Evolutionary conservation across 306 rosid genomes (phyloP).

Genomic region (Citrullus colocynthis): DNA sequence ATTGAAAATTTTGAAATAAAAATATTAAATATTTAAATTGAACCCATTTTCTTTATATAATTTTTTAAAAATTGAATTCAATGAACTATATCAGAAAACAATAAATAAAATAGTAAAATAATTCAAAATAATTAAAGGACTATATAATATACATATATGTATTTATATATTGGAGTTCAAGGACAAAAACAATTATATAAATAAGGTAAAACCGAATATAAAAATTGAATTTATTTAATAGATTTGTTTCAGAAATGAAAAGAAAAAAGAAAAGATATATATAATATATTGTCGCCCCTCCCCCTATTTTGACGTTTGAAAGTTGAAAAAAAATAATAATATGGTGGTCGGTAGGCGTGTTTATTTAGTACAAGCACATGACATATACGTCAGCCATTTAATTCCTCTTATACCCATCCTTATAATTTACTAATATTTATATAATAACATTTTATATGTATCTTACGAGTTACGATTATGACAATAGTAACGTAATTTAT

Average conservation of each 20-base stretch:
- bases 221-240: not conserved
- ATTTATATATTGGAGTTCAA: not conserved
- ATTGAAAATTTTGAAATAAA: no score
- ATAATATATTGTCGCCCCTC: not conserved
- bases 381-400: slow-evolving; percentile 5
- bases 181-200: not conserved
- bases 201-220: not conserved
- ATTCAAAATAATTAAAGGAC: not conserved
- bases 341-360: slow-evolving; percentile 7
- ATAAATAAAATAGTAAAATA: not conserved
- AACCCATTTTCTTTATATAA: no score
- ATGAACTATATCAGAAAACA: not conserved
- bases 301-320: slow-evolving; percentile 2
- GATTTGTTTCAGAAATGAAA: no score
- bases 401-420: not conserved
- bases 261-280: not conserved
- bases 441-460: not conserved
- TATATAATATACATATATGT: not conserved
- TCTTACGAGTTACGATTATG: not conserved
- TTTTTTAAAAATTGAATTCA: not conserved
- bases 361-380: slow-evolving; percentile 9
- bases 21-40: no score
- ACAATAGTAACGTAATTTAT: not conserved
- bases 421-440: not conserved
- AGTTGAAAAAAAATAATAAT: not conserved